A percentile compares a stretch with the other conserved stretches of the same genome.
These are phyloP conservation scores for Penicillium hesseltinei DNA, from an alignment of 2,329 filamentous ascomycete species.

Conservation along the genomic window DNA sequence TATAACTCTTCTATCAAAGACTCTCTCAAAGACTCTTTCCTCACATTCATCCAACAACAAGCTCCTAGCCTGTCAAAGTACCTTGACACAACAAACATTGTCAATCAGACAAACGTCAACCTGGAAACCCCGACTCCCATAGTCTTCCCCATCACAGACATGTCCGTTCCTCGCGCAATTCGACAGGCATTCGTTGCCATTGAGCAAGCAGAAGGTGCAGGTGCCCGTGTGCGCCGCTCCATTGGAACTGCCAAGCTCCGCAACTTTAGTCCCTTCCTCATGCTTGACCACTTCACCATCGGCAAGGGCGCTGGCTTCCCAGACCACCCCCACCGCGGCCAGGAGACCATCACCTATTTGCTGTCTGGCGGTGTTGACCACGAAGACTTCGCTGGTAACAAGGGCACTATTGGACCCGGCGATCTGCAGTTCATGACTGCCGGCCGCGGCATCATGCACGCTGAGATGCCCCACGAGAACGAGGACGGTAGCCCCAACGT, in stretches of 20 bases:
- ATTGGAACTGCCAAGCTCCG: conserved; percentile 80
- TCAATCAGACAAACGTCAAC: conserved; percentile 1
- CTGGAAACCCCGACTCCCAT: conserved; percentile 7
- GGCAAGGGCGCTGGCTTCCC: conserved; percentile 82
- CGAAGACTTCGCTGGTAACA: conserved; percentile 85
- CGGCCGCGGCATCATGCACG: conserved; percentile 85
- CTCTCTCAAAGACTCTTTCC: conserved; percentile 15
- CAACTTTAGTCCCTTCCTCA: conserved; percentile 89
- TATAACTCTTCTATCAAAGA: conserved; percentile 26
- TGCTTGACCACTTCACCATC: conserved; percentile 91
- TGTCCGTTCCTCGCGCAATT: conserved; percentile 72
- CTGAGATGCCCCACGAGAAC: conserved; percentile 87
- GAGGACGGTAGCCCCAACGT: conserved; percentile 73
- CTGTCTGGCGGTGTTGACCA: conserved; percentile 84
- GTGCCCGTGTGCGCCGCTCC: conserved; percentile 80
- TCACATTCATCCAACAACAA: conserved; percentile 21
- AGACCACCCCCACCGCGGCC: conserved; percentile 79
- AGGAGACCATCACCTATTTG: conserved; percentile 88
- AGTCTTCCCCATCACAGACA: conserved; percentile 47
- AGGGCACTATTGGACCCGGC: conserved; percentile 78
- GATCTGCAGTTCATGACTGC: conserved; percentile 99
- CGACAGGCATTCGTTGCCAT: conserved; percentile 78
- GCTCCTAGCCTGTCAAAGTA: conserved; percentile 16
- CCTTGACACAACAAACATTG: conserved; percentile 13
- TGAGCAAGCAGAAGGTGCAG: conserved; percentile 84